Conservation (phyloP, 2,329 filamentous ascomycete genomes). For the Stemphylium lycopersici region DNA sequence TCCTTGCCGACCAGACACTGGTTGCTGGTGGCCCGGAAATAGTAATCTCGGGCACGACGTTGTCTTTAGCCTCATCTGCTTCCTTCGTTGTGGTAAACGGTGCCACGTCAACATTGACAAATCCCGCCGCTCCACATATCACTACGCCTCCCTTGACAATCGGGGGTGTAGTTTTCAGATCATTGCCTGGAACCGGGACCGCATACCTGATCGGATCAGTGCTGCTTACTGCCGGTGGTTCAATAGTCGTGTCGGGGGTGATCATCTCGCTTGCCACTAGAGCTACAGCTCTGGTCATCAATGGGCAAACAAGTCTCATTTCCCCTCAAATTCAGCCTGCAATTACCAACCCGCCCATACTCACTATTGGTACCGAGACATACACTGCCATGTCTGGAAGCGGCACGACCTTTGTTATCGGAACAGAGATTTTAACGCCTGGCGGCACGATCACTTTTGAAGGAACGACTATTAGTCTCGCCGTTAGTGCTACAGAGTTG, state of each 20-base stretch:
- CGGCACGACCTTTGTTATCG: conserved; percentile 47
- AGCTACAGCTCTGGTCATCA: conserved; percentile 39
- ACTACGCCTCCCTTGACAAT: conserved; percentile 41
- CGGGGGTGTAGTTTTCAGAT: conserved; percentile 33
- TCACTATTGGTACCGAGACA: conserved; percentile 41
- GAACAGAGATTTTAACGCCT: conserved; percentile 47
- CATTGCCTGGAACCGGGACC: conserved; percentile 40
- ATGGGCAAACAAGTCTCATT: conserved; percentile 41
- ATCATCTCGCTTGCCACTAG: conserved; percentile 40
- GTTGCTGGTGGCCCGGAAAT: conserved; percentile 43
- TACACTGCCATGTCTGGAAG: conserved; percentile 33
- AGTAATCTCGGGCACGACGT: conserved; percentile 39
- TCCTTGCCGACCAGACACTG: conserved; percentile 48
- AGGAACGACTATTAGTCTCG: conserved; percentile 44
- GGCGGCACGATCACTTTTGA: conserved; percentile 44
- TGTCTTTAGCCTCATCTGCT: conserved; percentile 42
- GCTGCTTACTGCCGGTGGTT: conserved; percentile 49
- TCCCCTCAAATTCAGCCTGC: conserved; percentile 24
- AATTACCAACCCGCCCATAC: conserved; percentile 36
- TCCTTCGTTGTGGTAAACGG: conserved; percentile 45
- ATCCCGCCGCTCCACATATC: conserved; percentile 26
- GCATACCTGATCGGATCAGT: conserved; percentile 47
- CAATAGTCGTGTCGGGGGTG: conserved; percentile 33
- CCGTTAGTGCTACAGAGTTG: conserved; percentile 45
- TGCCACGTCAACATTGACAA: conserved; percentile 42